Evolutionary conservation across 768 basidiomycete genomes (phyloP), one percentile per base, ranked within the genome.

Genomic region (Boletus reticulatus): DNA sequence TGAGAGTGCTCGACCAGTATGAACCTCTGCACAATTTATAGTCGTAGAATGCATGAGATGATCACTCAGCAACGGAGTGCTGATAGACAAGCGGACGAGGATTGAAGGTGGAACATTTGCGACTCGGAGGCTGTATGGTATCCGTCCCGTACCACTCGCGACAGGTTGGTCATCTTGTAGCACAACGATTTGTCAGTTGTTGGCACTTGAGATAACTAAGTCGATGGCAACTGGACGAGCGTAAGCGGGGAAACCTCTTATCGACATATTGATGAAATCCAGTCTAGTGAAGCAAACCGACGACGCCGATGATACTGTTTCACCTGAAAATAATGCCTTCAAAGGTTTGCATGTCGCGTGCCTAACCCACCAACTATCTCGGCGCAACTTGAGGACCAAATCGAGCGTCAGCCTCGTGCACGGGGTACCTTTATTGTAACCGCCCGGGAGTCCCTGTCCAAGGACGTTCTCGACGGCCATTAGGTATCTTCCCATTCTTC

Each of bases 201-300:
- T 9, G 27, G 6, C 27, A 29, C 27, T 9, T 22, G 22, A 22
- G 22, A 22, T 22, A 22, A 22, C 22, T 22, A 22, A 22, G 22
- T 22, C 22, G 22, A 22, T 22, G 22, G 22, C 22, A 22, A 22
- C 22, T 22, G 22, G 22, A 22, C 22, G 22, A 22, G 22, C 22
- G 22, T 22, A 22, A 3, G 22, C 3, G 22, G 22, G 22, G 3
- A 22, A 22, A 22, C 22, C 27, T 27, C 27, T 29, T 29, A 29
- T 29, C 27, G 27, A 8, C 27, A 14, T 36, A 14, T 14, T 36
- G 11, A 14, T 12, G 34, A 36, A 36, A 14, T 6, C 34, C 14
- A 86, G 70, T 12, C 57, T 45, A n/a, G n/a, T n/a, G n/a, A n/a
- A n/a, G n/a, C n/a, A n/a, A n/a, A 76, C 88, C 86, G 14, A 85